Conservation (phyloP, 2,329 filamentous ascomycete genomes). For the Cladophialophora immunda region DNA sequence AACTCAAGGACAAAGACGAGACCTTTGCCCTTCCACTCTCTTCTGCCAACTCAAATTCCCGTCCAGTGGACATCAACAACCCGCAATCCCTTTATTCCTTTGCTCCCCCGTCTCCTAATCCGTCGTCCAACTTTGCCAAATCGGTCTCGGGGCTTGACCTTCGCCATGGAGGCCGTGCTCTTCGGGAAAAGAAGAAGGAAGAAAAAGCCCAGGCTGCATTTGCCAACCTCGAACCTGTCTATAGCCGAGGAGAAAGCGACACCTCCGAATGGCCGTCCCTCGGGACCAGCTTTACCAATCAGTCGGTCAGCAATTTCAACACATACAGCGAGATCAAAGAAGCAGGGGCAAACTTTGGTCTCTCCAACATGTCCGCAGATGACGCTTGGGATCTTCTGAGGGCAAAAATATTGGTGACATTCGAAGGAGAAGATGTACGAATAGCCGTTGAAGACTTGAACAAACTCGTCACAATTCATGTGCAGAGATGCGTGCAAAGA, state of each 20-base stretch:
- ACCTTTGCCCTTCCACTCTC: conserved; percentile 66
- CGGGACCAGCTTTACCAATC: conserved; percentile 36
- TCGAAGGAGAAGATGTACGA: conserved; percentile 70
- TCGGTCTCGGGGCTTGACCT: conserved; percentile 82
- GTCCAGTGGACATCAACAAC: conserved; percentile 68
- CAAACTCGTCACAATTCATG: conserved; percentile 67
- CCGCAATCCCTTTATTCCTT: conserved; percentile 73
- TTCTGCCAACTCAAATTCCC: conserved; percentile 71
- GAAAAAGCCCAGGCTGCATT: conserved; percentile 60
- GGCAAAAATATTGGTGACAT: conserved; percentile 69
- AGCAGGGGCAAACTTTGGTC: conserved; percentile 60
- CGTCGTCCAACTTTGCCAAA: conserved; percentile 74
- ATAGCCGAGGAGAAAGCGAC: conserved; percentile 41
- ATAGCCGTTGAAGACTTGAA: conserved; percentile 74
- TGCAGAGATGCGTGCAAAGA: conserved; percentile 69
- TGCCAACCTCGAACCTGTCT: conserved; percentile 43
- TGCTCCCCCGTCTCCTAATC: conserved; percentile 69
- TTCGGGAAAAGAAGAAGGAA: conserved; percentile 83
- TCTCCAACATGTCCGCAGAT: conserved; percentile 73
- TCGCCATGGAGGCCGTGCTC: conserved; percentile 76
- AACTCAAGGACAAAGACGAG: conserved; percentile 69
- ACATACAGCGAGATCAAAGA: conserved; percentile 40
- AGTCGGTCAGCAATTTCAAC: conserved; percentile 36
- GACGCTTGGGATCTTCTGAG: conserved; percentile 74
- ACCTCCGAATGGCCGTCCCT: conserved; percentile 41